Percentiles rank a stretch among this genome's conserved stretches.
phyloP scores from a whole-genome alignment of 2,329 filamentous ascomycete genomes.

The Dactylellina parvicollis region DNA sequence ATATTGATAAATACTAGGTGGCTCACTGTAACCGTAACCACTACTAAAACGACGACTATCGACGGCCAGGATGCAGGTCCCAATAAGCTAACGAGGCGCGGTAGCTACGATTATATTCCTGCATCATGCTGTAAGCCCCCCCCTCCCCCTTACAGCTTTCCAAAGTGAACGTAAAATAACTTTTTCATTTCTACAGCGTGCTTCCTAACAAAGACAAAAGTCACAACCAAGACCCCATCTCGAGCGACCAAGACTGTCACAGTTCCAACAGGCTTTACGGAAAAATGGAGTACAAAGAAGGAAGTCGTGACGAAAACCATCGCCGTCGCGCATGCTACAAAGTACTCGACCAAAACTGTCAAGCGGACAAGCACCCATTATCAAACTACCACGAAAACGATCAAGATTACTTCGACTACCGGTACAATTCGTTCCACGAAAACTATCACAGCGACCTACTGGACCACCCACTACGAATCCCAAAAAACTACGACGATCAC shows the following conservation, averaged over 20 bases:
- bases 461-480: conserved; percentile 6
- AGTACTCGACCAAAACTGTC: conserved; percentile 2
- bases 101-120: background rate
- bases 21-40: background rate
- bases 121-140: conserved; percentile 7
- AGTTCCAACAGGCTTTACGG: background rate
- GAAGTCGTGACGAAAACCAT: background rate
- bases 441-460: background rate
- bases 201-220: conserved; percentile 1
- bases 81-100: background rate
- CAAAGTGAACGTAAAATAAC: background rate
- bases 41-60: conserved; percentile 13
- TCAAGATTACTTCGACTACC: conserved; percentile 7
- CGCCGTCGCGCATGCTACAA: conserved; percentile 1
- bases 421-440: conserved; percentile 1
- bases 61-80: background rate
- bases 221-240: background rate
- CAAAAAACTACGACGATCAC: conserved; percentile 9
- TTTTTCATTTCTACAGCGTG: background rate
- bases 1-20: background rate
- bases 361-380: conserved; percentile 14
- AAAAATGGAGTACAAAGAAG: conserved; percentile 11
- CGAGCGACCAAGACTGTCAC: conserved; percentile 4
- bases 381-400: conserved; percentile 1
- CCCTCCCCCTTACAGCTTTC: background rate